Percentiles rank a stretch among this genome's conserved stretches.
Evolutionary conservation across 352 stramenopile species (phyloP).

Genomic region (Peronospora tabacina): DNA sequence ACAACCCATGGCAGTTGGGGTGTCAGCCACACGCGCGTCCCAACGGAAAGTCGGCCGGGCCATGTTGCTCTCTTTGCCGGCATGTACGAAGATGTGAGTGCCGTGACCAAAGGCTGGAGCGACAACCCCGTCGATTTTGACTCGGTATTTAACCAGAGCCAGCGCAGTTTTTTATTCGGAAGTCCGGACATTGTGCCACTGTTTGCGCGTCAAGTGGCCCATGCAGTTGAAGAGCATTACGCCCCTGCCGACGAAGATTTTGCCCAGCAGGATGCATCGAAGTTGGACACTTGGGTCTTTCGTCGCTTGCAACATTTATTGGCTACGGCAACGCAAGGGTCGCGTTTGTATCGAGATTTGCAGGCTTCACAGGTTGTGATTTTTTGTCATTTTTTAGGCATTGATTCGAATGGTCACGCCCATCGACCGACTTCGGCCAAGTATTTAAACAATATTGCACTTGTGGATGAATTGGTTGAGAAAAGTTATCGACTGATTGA

Average conservation of each 20-base stretch:
- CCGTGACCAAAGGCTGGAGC: slow-evolving; percentile 82
- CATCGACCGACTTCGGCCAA: slow-evolving; percentile 67
- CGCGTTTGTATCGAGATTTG: slow-evolving; percentile 23
- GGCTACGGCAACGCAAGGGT: slow-evolving; percentile 6
- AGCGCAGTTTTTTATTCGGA: slow-evolving; percentile 55
- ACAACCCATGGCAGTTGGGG: slow-evolving; percentile 53
- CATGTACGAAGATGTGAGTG: slow-evolving; percentile 86
- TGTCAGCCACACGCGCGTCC: slow-evolving; percentile 82
- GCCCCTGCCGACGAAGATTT: slow-evolving; percentile 78
- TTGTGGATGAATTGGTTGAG: slow-evolving; percentile 73
- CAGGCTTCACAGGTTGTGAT: slow-evolving; percentile 44
- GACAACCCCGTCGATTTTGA: slow-evolving; percentile 86
- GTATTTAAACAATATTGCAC: slow-evolving; percentile 79
- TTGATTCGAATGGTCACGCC: slow-evolving; percentile 82
- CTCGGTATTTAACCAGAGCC: slow-evolving; percentile 80
- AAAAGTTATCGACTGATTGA: slow-evolving; percentile 48
- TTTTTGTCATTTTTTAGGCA: slow-evolving; percentile 80
- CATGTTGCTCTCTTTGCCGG: slow-evolving; percentile 81
- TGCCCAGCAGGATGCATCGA: slow-evolving; percentile 54
- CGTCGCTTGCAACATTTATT: slow-evolving; percentile 43
- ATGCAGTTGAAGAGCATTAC: slow-evolving; percentile 63
- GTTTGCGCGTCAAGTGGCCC: slow-evolving; percentile 69
- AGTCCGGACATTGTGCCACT: slow-evolving; percentile 84
- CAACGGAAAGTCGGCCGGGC: slow-evolving; percentile 76
- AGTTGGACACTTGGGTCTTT: slow-evolving; percentile 77